phyloP scores from a whole-genome alignment of 169 alveolate genomes.

The Plasmodium knowlesi region DNA sequence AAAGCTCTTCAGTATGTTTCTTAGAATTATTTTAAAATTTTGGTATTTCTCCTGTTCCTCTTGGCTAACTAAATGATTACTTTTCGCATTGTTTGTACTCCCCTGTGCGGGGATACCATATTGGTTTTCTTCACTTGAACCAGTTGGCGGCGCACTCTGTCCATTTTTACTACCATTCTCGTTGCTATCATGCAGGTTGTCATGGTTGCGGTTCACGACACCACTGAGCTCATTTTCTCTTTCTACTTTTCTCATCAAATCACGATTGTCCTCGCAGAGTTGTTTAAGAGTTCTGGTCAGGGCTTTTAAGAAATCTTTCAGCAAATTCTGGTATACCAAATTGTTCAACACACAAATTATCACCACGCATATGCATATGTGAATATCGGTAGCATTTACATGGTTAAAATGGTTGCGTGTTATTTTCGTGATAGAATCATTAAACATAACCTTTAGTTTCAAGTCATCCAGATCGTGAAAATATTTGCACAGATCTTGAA shows the following conservation, averaged over 20 bases:
- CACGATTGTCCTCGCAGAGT: slow-evolving; percentile 17
- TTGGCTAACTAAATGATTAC: background rate
- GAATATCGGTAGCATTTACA: slow-evolving; percentile 57
- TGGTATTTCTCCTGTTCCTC: slow-evolving; percentile 54
- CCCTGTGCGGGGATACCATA: background rate
- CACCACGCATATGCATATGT: slow-evolving; percentile 52
- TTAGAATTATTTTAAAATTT: slow-evolving; percentile 38
- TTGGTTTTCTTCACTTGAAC: background rate
- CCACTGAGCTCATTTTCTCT: slow-evolving; percentile 38
- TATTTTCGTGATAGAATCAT: slow-evolving; percentile 1
- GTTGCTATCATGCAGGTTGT: background rate
- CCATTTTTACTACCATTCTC: background rate
- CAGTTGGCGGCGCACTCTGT: background rate
- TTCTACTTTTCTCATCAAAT: slow-evolving; percentile 34
- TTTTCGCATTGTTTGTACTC: background rate
- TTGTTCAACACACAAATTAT: slow-evolving; percentile 49
- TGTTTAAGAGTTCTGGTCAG: slow-evolving; percentile 16
- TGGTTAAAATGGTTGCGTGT: slow-evolving; percentile 32
- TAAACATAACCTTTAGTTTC: slow-evolving; percentile 18
- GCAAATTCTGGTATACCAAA: slow-evolving; percentile 25
- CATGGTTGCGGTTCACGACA: background rate
- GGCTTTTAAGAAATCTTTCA: slow-evolving; percentile 45
- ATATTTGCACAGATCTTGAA: slow-evolving; percentile 62
- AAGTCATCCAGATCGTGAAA: slow-evolving; percentile 33
- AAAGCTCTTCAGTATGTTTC: slow-evolving; percentile 54